Conservation (phyloP, 768 basidiomycete genomes). For the Mycena rosella region DNA sequence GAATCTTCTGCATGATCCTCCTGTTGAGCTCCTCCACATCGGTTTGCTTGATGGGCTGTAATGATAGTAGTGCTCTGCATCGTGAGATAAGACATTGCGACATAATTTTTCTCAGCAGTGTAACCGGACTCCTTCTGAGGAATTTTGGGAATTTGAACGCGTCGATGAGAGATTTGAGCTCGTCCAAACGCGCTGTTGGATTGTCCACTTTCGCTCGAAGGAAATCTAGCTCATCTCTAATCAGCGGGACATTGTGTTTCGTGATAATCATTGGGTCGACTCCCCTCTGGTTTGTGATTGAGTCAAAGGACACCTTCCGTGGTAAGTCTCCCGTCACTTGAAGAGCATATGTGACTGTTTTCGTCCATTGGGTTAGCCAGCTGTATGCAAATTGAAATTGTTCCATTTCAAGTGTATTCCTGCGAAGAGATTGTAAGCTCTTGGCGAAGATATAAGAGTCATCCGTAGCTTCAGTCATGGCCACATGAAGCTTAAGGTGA, state of each 20-base stretch:
- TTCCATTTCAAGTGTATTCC: background rate
- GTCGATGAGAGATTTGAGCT: conserved; percentile 16
- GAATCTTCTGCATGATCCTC: background rate
- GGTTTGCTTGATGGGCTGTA: conserved; percentile 24
- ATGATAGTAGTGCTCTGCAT: conserved; percentile 15
- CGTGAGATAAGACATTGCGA: conserved; percentile 15
- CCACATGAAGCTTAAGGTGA: conserved; percentile 12
- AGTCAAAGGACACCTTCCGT: background rate
- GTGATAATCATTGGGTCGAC: conserved; percentile 11
- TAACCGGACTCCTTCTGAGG: background rate
- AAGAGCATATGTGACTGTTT: conserved; percentile 4
- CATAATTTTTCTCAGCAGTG: conserved; percentile 12
- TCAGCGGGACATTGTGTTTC: conserved; percentile 7
- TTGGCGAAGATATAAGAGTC: conserved; percentile 36
- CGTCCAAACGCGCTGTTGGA: background rate
- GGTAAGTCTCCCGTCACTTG: background rate
- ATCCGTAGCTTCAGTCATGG: conserved; percentile 45
- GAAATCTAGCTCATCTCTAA: conserved; percentile 15
- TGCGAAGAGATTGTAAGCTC: background rate
- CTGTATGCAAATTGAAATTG: conserved; percentile 1
- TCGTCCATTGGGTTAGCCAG: conserved; percentile 21
- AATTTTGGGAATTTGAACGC: conserved; percentile 23
- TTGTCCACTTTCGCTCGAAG: conserved; percentile 16
- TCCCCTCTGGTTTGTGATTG: background rate
- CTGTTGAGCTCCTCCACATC: conserved; percentile 19